Base-by-base conservation (phyloP, 768 basidiomycete genomes). In the Boletellus ananas region DNA sequence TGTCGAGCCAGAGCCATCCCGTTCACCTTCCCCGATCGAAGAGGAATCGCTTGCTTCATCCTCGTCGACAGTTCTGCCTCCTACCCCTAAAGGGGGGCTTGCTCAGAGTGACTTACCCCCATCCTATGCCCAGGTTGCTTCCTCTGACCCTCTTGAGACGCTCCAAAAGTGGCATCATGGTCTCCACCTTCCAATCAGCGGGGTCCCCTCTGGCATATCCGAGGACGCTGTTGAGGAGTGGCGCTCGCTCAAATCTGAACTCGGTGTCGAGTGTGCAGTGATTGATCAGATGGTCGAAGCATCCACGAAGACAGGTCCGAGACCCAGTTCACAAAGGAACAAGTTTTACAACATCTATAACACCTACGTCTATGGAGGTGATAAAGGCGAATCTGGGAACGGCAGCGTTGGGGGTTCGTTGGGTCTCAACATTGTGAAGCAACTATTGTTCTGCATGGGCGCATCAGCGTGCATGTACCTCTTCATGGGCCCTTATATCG, bases 261-360 rank as follows among this genome's bases (percentile, higher is more conserved):
- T 92, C 9, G 90, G 90, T 11, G 75, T 90, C 38, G 84, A 84
- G 23, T 92, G 90, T 58, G 57, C 72, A 25, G 85, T 88, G 40
- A 86, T 92, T 58, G 89, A 92, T 64, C 80, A 84, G 65, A 72
- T 92, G 48, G 79, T 72, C 37, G 70, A 70, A 50, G 73, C 77
- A 4, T 64, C 66, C 18, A 45, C 59, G 14, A 68, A 63, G 55
- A 64, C 66, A 16, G 67, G 69, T 18, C 62, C 61, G 2, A 50
- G 61, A 46, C 69, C 70, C 14, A 67, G 63, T 33, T 52, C 64
- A 51, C 71, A 75, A 12, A 70, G 73, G 41, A 75, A 78, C 45
- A 75, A 83, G 43, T 90, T 91, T 65, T 91, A 87, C 72, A 91
- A 90, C 67, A 87, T 91, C 62, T 90, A 91, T 67, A 91, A 91